Percentiles rank a stretch among this genome's conserved stretches.
Evolutionary conservation across 2,329 filamentous ascomycete species (phyloP).

Genomic region (Botryotinia globosa): DNA sequence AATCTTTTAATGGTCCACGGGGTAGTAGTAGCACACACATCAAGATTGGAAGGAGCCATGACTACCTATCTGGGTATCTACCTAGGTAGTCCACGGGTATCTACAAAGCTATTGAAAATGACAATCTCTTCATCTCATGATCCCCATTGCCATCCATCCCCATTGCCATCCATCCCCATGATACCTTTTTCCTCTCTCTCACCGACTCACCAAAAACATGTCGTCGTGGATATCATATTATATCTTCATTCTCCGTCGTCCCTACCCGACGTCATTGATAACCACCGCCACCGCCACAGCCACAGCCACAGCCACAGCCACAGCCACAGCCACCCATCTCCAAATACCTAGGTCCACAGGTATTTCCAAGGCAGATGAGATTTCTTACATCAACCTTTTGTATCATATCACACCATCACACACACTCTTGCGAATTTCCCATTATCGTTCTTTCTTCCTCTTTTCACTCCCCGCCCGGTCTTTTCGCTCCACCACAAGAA

Average conservation of each 20-base stretch:
- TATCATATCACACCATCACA: too few species aligned
- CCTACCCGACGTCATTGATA: slow-evolving; percentile 12
- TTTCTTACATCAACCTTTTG: neutral
- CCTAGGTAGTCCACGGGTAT: too few species aligned
- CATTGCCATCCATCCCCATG: neutral
- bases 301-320: too few species aligned
- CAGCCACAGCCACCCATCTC: neutral
- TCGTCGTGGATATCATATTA: neutral
- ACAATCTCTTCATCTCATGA: neutral
- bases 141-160: too few species aligned
- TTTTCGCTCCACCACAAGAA: slow-evolving; percentile 22
- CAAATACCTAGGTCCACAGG: too few species aligned
- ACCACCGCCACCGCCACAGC: slow-evolving; percentile 2
- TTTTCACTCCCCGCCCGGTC: slow-evolving; percentile 10
- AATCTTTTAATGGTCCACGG: neutral
- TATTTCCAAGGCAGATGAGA: neutral
- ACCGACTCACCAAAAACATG: neutral
- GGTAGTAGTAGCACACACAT: neutral
- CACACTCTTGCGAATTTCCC: neutral
- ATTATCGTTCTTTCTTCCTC: neutral
- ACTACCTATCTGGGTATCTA: neutral
- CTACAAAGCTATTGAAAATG: neutral
- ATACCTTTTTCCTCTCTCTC: neutral
- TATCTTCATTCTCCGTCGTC: slow-evolving; percentile 8
- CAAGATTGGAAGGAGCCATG: neutral